phyloP scores from a whole-genome alignment of 768 basidiomycete genomes.

The Lactifluus echinatus region DNA sequence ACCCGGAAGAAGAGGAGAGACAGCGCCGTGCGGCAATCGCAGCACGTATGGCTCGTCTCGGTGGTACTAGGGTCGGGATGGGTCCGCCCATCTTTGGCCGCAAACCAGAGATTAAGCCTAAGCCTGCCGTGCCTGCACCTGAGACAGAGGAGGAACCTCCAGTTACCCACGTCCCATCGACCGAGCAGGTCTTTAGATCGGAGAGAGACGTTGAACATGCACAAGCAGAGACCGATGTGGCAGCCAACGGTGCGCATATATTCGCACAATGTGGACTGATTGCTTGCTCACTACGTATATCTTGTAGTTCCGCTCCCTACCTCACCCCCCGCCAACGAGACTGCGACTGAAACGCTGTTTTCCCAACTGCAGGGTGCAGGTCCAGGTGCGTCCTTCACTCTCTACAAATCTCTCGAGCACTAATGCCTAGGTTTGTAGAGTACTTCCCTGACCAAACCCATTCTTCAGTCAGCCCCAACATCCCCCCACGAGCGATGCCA shows the following conservation, averaged over 20 bases:
- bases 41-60: slow-evolving; percentile 87
- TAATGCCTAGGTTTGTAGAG: slow-evolving; percentile 1
- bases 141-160: slow-evolving; percentile 20
- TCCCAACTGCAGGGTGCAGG: not conserved
- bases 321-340: not conserved
- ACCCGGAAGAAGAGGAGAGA: slow-evolving; percentile 63
- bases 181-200: slow-evolving; percentile 7
- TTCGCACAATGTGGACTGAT: not conserved
- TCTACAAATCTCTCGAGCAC: not conserved
- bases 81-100: slow-evolving; percentile 61
- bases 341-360: not conserved
- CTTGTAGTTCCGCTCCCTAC: slow-evolving; percentile 1
- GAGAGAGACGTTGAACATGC: slow-evolving; percentile 1
- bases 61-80: slow-evolving; percentile 80
- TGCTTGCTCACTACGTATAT: not conserved
- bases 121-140: slow-evolving; percentile 21
- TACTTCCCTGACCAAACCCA: not conserved
- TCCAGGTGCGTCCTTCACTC: not conserved
- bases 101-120: slow-evolving; percentile 35
- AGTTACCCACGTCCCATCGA: slow-evolving; percentile 3
- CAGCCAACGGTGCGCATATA: slow-evolving; percentile 11
- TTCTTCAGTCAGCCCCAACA: slow-evolving; percentile 3
- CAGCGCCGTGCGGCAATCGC: slow-evolving; percentile 82
- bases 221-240: not conserved
- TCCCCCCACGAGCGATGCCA: slow-evolving; percentile 24